Evolutionary conservation across 2,329 filamentous ascomycete species (phyloP).

Genomic region (Exophiala sp.): DNA sequence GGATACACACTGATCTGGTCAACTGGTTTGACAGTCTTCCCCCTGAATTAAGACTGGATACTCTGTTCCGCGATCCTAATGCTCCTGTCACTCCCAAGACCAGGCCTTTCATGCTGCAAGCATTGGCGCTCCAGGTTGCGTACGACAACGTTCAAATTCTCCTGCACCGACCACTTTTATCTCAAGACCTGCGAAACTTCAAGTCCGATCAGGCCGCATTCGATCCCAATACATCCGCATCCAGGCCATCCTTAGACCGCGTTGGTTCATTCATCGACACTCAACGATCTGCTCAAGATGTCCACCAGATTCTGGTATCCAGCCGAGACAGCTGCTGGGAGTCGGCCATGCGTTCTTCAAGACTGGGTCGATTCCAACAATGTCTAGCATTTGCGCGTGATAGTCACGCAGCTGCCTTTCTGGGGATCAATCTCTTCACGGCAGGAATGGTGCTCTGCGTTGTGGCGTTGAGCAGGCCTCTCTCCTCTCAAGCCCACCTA

Average conservation of each 20-base stretch:
- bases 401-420: slow-evolving; percentile 44
- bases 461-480: slow-evolving; percentile 41
- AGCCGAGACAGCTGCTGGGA: slow-evolving; percentile 18
- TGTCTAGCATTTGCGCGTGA: slow-evolving; percentile 33
- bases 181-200: slow-evolving; percentile 22
- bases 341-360: slow-evolving; percentile 19
- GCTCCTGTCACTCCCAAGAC: slow-evolving; percentile 10
- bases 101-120: slow-evolving; percentile 33
- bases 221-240: slow-evolving; percentile 31
- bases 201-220: slow-evolving; percentile 32
- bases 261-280: slow-evolving; percentile 34
- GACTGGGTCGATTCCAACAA: slow-evolving; percentile 13
- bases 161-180: slow-evolving; percentile 42
- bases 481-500: slow-evolving; percentile 42
- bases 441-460: slow-evolving; percentile 44
- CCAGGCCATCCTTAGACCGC: slow-evolving; percentile 18
- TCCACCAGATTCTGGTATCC: slow-evolving; percentile 14
- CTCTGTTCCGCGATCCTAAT: slow-evolving; percentile 8
- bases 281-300: slow-evolving; percentile 2
- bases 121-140: slow-evolving; percentile 43
- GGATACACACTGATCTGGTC: slow-evolving; percentile 12
- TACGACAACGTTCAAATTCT: slow-evolving; percentile 45
- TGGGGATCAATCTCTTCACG: slow-evolving; percentile 47
- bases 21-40: slow-evolving; percentile 20
- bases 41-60: slow-evolving; percentile 16